These are phyloP conservation scores for Moelleriella libera DNA, from an alignment of 2,329 filamentous ascomycete genomes.

Conservation along the genomic window DNA sequence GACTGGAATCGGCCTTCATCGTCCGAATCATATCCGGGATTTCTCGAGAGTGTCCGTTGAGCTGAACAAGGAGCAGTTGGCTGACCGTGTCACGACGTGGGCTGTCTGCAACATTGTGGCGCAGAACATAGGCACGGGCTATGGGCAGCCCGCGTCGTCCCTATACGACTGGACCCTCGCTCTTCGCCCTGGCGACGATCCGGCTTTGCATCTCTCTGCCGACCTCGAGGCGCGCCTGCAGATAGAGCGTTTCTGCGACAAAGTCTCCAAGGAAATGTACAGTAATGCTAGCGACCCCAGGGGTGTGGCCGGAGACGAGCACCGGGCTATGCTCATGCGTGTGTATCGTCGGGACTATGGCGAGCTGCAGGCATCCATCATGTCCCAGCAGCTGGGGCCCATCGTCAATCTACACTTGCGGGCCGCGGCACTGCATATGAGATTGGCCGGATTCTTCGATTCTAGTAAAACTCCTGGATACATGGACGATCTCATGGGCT, in stretches of 20 bases:
- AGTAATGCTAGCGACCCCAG: constrained; percentile 62
- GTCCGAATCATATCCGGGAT: constrained; percentile 70
- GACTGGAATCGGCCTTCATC: constrained; percentile 69
- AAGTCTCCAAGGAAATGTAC: constrained; percentile 66
- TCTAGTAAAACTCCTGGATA: constrained; percentile 58
- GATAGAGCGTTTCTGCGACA: constrained; percentile 64
- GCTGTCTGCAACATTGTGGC: constrained; percentile 76
- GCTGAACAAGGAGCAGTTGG: constrained; percentile 63
- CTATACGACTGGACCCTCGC: constrained; percentile 63
- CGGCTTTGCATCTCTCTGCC: constrained; percentile 41
- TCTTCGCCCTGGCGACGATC: constrained; percentile 43
- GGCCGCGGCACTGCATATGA: constrained; percentile 61
- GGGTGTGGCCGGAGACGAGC: constrained; percentile 53
- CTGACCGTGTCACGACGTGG: constrained; percentile 69
- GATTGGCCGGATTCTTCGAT: constrained; percentile 70
- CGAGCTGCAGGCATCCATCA: constrained; percentile 46
- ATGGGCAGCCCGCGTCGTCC: constrained; percentile 67
- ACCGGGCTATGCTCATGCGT: constrained; percentile 51
- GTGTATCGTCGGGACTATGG: constrained; percentile 51
- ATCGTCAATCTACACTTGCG: constrained; percentile 53
- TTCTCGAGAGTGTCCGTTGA: constrained; percentile 65
- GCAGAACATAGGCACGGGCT: constrained; percentile 69
- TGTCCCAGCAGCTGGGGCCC: constrained; percentile 42
- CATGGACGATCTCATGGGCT: constrained; percentile 57
- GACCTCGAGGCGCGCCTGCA: constrained; percentile 55